These are phyloP conservation scores for Brassica cretica DNA, from an alignment of 345 rosid genomes.

Conservation along the genomic window DNA sequence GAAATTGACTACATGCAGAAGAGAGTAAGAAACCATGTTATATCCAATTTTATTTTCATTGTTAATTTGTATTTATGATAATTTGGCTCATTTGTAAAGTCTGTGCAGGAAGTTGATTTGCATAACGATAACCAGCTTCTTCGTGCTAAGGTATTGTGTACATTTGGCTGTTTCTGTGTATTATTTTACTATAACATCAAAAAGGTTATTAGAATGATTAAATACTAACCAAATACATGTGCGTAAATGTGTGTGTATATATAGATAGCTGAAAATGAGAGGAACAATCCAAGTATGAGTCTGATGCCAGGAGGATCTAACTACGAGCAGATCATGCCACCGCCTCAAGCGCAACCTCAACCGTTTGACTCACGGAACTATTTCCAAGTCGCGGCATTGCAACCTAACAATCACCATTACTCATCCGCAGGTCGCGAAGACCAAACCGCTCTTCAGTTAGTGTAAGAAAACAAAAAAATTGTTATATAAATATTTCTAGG, in stretches of 20 bases:
- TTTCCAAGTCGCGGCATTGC: constrained; percentile 82
- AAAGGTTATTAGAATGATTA: neutral
- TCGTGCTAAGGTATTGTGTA: constrained; percentile 72
- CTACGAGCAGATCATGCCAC: constrained; percentile 67
- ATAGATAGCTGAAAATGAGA: constrained; percentile 87
- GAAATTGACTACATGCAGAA: constrained; percentile 97
- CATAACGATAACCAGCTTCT: constrained; percentile 93
- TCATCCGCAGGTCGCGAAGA: constrained; percentile 48
- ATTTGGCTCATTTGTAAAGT: constrained; percentile 3
- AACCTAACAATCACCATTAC: constrained; percentile 61
- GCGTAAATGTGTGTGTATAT: constrained; percentile 4
- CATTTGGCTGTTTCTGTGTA: constrained; percentile 1
- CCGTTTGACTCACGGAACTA: constrained; percentile 68
- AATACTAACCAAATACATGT: neutral
- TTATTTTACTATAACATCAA: neutral
- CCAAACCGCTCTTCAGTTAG: constrained; percentile 83
- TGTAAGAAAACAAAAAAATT: constrained; percentile 45
- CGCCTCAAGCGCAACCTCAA: constrained; percentile 46
- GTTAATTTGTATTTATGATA: neutral
- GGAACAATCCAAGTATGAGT: constrained; percentile 68
- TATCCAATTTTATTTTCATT: neutral
- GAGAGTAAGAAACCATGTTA: constrained; percentile 55
- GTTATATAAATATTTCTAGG: neutral
- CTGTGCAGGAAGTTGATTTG: constrained; percentile 81
- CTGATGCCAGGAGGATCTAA: constrained; percentile 79